Evolutionary conservation across 805 yeast genomes (phyloP), one percentile per base, ranked within the genome.

Genomic region (Yamadazyma paraphyllophila): DNA sequence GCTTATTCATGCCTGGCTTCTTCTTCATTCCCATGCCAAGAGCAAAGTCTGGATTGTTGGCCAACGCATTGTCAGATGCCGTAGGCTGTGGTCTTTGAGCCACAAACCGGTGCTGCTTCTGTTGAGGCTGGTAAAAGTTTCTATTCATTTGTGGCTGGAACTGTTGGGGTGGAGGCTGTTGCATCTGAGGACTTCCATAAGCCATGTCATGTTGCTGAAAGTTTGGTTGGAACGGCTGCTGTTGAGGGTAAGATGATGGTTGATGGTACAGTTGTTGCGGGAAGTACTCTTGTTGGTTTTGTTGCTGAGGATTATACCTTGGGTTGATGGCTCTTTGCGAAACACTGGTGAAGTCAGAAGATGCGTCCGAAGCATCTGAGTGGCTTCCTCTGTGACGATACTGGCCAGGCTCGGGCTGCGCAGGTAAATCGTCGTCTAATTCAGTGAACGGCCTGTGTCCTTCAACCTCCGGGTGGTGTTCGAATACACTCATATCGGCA

Each of bases 301-400:
- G 57, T 60, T 16, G 17, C 17, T 41, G 44, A 39, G 49, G 54
- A 67, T 72, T 41, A 53, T 78, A 81, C 24, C 69, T 64, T 13
- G 85, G 87, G 56, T 85, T 85, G 12, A 81, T 74, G 24, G 83
- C 90, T 59, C 92, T 71, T 63, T 85, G 92, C 7, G 91, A 83
- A 1, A 86, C 87, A 43, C 89, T 82, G 1, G 94, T 85, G 62
- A 86, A 83, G 56, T 83, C 84, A 1, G 92, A 85, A 39, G 73
- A 80, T 27, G 59, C 59, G 49, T 71, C 76, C 0, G 75, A 71
- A 10, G 43, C 42, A 4, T 43, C 52, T 1, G 51, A 49, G 14
- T 47, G 51, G 33, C 50, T 45, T n/a, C 44, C 45, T 37, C 51
- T 36, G 17, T 38, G 42, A 26, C 39, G 24, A 26, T 43, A 41